A percentile compares a stretch with the other conserved stretches of the same genome.
Evolutionary conservation across 805 yeast species (phyloP).

Genomic region (Yarrowia hollandica): DNA sequence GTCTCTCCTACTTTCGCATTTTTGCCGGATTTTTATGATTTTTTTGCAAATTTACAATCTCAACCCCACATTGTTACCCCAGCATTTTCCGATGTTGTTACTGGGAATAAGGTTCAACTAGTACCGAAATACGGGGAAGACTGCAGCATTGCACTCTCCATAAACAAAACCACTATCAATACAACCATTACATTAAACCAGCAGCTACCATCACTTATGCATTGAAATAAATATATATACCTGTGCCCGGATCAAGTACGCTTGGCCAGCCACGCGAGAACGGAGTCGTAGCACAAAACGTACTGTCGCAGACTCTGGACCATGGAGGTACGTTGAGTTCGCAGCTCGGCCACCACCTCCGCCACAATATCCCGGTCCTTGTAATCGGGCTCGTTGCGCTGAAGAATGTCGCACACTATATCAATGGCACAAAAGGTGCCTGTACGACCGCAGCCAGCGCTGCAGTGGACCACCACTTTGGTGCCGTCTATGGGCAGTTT

Average conservation of each 20-base stretch:
- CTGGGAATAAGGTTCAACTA: no score
- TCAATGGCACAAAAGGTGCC: slow-evolving; percentile 69
- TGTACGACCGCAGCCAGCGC: slow-evolving; percentile 97
- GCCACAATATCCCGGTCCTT: slow-evolving; percentile 54
- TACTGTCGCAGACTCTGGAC: slow-evolving; percentile 80
- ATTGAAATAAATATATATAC: slow-evolving; percentile 29
- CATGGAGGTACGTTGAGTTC: slow-evolving; percentile 79
- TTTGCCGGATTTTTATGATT: no score
- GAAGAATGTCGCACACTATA: slow-evolving; percentile 40
- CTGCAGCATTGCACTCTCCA: no score
- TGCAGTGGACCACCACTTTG: slow-evolving; percentile 80
- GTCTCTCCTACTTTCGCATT: no score
- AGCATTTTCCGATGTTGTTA: no score
- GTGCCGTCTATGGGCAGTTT: slow-evolving; percentile 31
- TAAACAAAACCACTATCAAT: no score
- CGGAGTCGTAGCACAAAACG: slow-evolving; percentile 68
- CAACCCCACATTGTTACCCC: no score
- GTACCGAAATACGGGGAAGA: background rate
- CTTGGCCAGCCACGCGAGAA: slow-evolving; percentile 39
- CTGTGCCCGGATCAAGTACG: background rate
- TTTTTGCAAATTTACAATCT: no score
- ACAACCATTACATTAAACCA: no score
- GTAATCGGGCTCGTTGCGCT: background rate
- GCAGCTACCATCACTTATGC: slow-evolving; percentile 9
- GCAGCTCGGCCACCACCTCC: slow-evolving; percentile 61